phyloP scores from a whole-genome alignment of 495 filamentous ascomycete genomes.

The Aspergillus hancockii region DNA sequence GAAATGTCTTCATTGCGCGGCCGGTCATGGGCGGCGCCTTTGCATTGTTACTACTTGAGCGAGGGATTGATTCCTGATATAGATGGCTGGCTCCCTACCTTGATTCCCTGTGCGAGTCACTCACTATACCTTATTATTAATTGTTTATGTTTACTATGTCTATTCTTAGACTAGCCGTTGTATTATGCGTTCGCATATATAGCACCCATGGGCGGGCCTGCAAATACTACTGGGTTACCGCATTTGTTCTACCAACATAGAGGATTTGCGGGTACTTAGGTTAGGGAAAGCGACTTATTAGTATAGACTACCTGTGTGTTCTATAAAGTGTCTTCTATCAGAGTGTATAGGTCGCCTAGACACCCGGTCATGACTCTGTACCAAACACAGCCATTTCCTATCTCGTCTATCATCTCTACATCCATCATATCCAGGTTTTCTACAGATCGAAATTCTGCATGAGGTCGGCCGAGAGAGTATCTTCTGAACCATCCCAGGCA shows the following conservation, averaged over 20 bases:
- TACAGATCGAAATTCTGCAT: conserved; percentile 5
- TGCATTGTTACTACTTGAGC: conserved; percentile 43
- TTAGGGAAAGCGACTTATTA: no score
- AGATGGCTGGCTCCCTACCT: neutral
- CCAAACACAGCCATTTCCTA: no score
- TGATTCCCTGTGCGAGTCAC: conserved; percentile 6
- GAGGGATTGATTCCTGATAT: conserved; percentile 5
- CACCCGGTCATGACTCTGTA: neutral
- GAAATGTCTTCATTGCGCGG: conserved; percentile 48
- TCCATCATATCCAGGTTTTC: neutral
- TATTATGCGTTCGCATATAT: conserved; percentile 16
- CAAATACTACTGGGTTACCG: conserved; percentile 11
- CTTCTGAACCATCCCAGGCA: conserved; percentile 23
- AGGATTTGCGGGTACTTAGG: no score
- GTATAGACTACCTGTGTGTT: no score
- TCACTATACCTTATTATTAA: conserved; percentile 5
- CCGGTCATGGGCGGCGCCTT: conserved; percentile 58
- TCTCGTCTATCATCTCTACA: neutral
- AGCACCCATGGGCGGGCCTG: conserved; percentile 9
- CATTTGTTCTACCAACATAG: neutral
- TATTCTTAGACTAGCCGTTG: conserved; percentile 10
- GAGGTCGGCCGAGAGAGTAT: neutral
- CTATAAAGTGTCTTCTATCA: neutral
- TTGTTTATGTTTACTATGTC: conserved; percentile 9
- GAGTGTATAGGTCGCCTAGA: neutral